Conservation (phyloP, 148 eudicot species). For the Silene uniflora region DNA sequence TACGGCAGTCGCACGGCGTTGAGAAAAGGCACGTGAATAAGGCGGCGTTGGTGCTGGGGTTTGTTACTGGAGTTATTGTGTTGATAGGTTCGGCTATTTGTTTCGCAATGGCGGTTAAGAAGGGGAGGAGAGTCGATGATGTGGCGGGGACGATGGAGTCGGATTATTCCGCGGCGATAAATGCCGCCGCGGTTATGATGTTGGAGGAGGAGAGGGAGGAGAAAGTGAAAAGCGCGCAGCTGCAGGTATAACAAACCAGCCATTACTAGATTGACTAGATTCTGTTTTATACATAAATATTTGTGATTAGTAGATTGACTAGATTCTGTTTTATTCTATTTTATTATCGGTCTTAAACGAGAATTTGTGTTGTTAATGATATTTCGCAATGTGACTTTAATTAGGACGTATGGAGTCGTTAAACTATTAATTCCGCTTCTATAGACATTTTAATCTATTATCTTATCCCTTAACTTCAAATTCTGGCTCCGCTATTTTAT, state of each 20-base stretch:
- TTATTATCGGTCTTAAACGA: too few relatives aligned
- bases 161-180: conserved; percentile 24
- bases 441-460: too few relatives aligned
- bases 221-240: conserved; percentile 49
- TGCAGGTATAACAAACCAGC: not conserved
- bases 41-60: conserved; percentile 27
- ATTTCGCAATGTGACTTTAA: too few relatives aligned
- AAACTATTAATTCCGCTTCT: too few relatives aligned
- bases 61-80: conserved; percentile 24
- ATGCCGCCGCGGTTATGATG: conserved; percentile 43
- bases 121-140: conserved; percentile 11
- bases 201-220: conserved; percentile 53
- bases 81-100: conserved; percentile 27
- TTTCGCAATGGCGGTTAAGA: conserved; percentile 32
- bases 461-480: too few relatives aligned
- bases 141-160: conserved; percentile 7
- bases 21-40: conserved; percentile 14
- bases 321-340: too few relatives aligned
- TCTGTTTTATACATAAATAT: too few relatives aligned
- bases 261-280: too few relatives aligned
- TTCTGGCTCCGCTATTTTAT: not conserved
- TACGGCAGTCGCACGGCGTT: conserved; percentile 18
- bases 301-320: too few relatives aligned
- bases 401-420: too few relatives aligned
- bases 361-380: too few relatives aligned